phyloP scores from a whole-genome alignment of 805 yeast species.

The Hanseniaspora lachancei region DNA sequence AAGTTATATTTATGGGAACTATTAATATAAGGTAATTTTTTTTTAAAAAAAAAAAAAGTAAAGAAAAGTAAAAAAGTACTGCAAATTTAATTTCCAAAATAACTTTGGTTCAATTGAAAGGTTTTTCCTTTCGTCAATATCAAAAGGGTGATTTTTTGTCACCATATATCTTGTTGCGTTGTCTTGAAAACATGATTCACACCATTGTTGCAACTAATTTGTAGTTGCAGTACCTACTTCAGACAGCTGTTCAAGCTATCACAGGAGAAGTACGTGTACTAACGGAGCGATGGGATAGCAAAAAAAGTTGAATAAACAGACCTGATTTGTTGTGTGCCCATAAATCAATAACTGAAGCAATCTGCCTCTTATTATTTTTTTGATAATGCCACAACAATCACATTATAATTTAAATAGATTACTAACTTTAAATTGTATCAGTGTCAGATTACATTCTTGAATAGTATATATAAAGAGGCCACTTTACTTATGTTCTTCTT shows the following conservation, averaged over 20 bases:
- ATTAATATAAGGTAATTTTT: background rate
- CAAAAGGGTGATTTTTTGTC: background rate
- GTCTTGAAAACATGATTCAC: background rate
- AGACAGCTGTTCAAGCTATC: background rate
- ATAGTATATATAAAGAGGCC: conserved; percentile 1
- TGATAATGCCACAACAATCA: background rate
- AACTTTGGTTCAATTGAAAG: no score
- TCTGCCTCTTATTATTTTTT: background rate
- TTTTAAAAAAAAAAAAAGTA: no score
- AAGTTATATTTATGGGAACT: background rate
- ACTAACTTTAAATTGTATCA: background rate
- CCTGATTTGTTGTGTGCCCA: background rate
- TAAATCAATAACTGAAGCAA: background rate
- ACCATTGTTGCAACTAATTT: conserved; percentile 14
- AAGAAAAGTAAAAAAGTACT: no score
- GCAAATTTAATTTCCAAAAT: no score
- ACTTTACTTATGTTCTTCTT: conserved; percentile 6
- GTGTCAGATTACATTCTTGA: conserved; percentile 8
- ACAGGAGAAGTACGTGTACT: conserved; percentile 13
- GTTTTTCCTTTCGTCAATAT: no score
- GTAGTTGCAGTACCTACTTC: conserved; percentile 13
- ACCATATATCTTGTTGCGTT: background rate
- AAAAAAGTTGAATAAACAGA: background rate
- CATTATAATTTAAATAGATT: background rate
- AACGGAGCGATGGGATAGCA: conserved; percentile 14